Percentiles rank a stretch among this genome's conserved stretches.
Evolutionary conservation across 192 early-diverging fungal species (phyloP).

Genomic region (Dissophora ornata): DNA sequence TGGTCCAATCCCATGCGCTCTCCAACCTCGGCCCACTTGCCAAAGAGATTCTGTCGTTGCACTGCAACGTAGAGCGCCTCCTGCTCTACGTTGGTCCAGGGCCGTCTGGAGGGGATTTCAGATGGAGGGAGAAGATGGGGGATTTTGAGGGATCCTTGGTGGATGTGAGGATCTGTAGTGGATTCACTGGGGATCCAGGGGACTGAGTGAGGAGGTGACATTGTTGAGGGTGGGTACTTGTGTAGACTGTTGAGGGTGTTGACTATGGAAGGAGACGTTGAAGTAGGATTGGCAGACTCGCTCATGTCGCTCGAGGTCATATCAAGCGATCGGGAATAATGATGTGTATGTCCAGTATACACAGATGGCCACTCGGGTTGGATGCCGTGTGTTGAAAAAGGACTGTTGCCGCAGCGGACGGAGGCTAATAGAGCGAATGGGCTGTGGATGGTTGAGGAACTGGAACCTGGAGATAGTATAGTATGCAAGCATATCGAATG

Average conservation of each 20-base stretch:
- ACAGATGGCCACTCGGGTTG: too few species aligned
- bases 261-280: conserved; percentile 9
- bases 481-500: too few species aligned
- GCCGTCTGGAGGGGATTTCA: background rate
- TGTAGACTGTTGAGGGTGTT: conserved; percentile 1
- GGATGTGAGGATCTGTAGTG: background rate
- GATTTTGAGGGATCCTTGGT: conserved; percentile 11
- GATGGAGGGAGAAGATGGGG: conserved; percentile 6
- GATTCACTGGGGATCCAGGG: conserved; percentile 7
- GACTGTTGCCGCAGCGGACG: too few species aligned
- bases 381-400: too few species aligned
- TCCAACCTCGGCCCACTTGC: conserved; percentile 34
- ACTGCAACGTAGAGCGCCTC: conserved; percentile 49
- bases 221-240: conserved; percentile 32
- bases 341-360: background rate
- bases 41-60: conserved; percentile 32
- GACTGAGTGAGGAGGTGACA: conserved; percentile 27
- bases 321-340: conserved; percentile 1
- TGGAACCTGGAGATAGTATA: too few species aligned
- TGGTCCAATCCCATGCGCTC: conserved; percentile 33
- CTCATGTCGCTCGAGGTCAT: conserved; percentile 45
- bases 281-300: conserved; percentile 15
- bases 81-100: conserved; percentile 37
- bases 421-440: too few species aligned
- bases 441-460: too few species aligned